Conservation (phyloP, 441 rosid genomes). For the Rhodomyrtus psidioides region DNA sequence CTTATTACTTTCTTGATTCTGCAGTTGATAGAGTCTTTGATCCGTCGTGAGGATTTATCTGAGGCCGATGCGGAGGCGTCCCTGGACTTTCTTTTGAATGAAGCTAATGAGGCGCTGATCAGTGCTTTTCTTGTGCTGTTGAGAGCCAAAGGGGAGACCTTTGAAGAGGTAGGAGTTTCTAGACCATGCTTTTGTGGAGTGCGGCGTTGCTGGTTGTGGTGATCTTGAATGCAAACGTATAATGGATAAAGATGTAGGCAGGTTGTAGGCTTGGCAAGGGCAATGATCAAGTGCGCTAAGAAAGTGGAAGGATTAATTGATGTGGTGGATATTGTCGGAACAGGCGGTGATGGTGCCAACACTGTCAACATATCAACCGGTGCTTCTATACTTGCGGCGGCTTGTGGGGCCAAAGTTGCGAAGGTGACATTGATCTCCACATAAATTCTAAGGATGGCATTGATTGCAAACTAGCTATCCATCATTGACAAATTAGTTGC, state of each 20-base stretch:
- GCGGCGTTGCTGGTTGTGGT: background rate
- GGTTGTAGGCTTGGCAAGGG: slow-evolving; percentile 87
- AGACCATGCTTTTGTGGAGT: background rate
- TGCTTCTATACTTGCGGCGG: slow-evolving; percentile 85
- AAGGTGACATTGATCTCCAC: slow-evolving; percentile 33
- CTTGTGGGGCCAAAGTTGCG: slow-evolving; percentile 94
- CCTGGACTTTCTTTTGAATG: slow-evolving; percentile 49
- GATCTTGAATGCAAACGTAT: background rate
- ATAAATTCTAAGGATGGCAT: background rate
- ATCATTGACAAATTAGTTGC: background rate
- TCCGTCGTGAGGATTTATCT: slow-evolving; percentile 58
- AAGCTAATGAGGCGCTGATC: slow-evolving; percentile 54
- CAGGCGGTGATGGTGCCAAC: slow-evolving; percentile 94
- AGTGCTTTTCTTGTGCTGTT: slow-evolving; percentile 84
- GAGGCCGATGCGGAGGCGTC: slow-evolving; percentile 74
- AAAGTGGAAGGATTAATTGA: slow-evolving; percentile 71
- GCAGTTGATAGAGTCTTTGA: slow-evolving; percentile 76
- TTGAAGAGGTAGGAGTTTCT: slow-evolving; percentile 52
- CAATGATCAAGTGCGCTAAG: slow-evolving; percentile 67
- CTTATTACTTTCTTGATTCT: background rate
- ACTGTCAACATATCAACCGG: slow-evolving; percentile 95
- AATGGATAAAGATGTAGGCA: slow-evolving; percentile 1
- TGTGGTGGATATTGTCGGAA: slow-evolving; percentile 88
- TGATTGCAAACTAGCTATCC: background rate
- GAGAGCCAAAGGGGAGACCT: slow-evolving; percentile 95